Evolutionary conservation across 306 rosid species (phyloP).

Genomic region (Arachis hypogaea): DNA sequence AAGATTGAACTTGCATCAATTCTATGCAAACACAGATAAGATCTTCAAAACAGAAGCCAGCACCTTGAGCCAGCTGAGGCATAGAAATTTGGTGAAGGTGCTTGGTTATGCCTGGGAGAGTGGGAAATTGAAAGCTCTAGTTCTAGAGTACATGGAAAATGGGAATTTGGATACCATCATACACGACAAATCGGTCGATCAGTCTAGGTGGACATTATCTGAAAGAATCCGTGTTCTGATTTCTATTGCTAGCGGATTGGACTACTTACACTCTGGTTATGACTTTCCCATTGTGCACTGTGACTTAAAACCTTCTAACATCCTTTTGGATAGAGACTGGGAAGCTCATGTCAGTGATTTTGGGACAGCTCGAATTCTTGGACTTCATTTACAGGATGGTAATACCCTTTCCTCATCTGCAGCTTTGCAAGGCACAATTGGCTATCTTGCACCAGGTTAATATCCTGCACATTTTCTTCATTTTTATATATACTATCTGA

Average conservation of each 20-base stretch:
- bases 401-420: conserved; percentile 60
- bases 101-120: conserved; percentile 93
- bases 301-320: conserved; percentile 88
- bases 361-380: conserved; percentile 86
- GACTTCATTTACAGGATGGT: conserved; percentile 68
- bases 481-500: too few relatives aligned
- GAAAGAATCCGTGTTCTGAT: conserved; percentile 57
- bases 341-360: conserved; percentile 92
- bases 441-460: conserved; percentile 89
- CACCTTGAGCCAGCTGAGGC: conserved; percentile 74
- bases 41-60: conserved; percentile 70
- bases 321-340: conserved; percentile 74
- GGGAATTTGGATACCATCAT: conserved; percentile 79
- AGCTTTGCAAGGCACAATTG: conserved; percentile 78
- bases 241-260: conserved; percentile 78
- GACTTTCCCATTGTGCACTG: conserved; percentile 81
- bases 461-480: conserved; percentile 6
- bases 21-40: conserved; percentile 65
- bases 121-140: conserved; percentile 77
- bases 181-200: conserved; percentile 51
- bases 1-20: conserved; percentile 69
- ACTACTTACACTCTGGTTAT: conserved; percentile 79
- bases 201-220: conserved; percentile 60
- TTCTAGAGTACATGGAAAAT: conserved; percentile 74
- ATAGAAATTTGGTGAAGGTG: conserved; percentile 84